phyloP scores from a whole-genome alignment of 805 yeast species.

The Yarrowia sp. region DNA sequence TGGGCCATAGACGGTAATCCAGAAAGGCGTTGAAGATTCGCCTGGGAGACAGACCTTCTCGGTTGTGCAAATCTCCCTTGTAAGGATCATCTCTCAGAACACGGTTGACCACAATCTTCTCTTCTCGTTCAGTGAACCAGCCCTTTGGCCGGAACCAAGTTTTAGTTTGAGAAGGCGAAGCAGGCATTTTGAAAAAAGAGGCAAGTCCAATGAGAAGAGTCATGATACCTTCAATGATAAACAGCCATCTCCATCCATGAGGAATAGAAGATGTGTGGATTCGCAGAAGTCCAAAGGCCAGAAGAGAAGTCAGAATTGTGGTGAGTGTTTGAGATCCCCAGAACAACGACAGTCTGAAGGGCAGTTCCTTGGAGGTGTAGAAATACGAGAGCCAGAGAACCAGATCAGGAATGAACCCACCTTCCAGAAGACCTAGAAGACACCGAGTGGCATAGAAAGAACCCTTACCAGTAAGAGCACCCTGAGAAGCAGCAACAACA shows the following conservation, averaged over 20 bases:
- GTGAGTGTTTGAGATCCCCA: slow-evolving; percentile 56
- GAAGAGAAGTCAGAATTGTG: slow-evolving; percentile 46
- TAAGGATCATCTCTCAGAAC: slow-evolving; percentile 62
- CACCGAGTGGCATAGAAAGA: slow-evolving; percentile 52
- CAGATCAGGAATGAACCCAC: slow-evolving; percentile 67
- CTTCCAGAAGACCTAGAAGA: slow-evolving; percentile 56
- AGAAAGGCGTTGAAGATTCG: slow-evolving; percentile 44
- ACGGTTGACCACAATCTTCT: slow-evolving; percentile 56
- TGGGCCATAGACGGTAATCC: slow-evolving; percentile 58
- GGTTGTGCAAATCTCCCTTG: slow-evolving; percentile 62
- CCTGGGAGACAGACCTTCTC: slow-evolving; percentile 49
- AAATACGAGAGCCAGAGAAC: slow-evolving; percentile 65
- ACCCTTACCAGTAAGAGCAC: slow-evolving; percentile 43
- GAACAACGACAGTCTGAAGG: slow-evolving; percentile 57
- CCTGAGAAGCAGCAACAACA: slow-evolving; percentile 53
- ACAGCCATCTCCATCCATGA: slow-evolving; percentile 64
- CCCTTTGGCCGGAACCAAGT: slow-evolving; percentile 51
- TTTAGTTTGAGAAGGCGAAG: slow-evolving; percentile 52
- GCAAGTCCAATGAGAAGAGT: slow-evolving; percentile 54
- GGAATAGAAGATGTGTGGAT: slow-evolving; percentile 29
- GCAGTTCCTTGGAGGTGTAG: slow-evolving; percentile 57
- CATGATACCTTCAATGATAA: slow-evolving; percentile 59
- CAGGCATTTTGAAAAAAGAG: slow-evolving; percentile 52
- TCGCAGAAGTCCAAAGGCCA: slow-evolving; percentile 54
- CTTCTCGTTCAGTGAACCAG: slow-evolving; percentile 54